phyloP scores from a whole-genome alignment of 148 eudicot species.

The Suaeda aralocaspica region DNA sequence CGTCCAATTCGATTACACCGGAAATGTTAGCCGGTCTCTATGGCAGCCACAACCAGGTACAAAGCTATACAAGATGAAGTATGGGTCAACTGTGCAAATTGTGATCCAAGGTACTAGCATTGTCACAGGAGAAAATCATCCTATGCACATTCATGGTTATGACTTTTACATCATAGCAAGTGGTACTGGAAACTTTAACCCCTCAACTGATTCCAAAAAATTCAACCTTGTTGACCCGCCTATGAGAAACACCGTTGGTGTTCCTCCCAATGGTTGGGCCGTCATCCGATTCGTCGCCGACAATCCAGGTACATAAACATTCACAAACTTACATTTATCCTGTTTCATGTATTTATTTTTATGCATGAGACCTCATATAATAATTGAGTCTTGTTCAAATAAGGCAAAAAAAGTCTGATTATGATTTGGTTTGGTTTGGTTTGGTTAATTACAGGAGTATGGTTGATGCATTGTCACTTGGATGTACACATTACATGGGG shows the following conservation, averaged over 20 bases:
- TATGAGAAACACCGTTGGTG: constrained; percentile 71
- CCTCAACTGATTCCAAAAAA: constrained; percentile 44
- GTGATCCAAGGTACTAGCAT: constrained; percentile 84
- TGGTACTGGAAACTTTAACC: constrained; percentile 81
- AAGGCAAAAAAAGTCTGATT: not conserved
- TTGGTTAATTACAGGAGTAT: constrained; percentile 44
- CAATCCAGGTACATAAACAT: constrained; percentile 99
- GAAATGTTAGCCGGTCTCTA: constrained; percentile 57
- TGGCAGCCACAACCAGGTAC: constrained; percentile 79
- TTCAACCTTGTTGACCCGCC: constrained; percentile 95
- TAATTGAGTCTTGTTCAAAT: not conserved
- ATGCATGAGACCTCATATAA: too few relatives aligned
- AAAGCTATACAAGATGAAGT: constrained; percentile 54
- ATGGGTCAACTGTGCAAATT: constrained; percentile 69
- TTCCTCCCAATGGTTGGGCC: constrained; percentile 85
- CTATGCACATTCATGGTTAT: constrained; percentile 92
- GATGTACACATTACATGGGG: constrained; percentile 84
- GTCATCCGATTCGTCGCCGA: constrained; percentile 89
- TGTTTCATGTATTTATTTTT: not conserved
- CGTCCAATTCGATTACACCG: constrained; percentile 72
- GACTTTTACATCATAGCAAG: constrained; percentile 77
- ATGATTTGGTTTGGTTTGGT: not conserved
- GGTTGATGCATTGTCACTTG: constrained; percentile 89
- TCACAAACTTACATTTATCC: too few relatives aligned
- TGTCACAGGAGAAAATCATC: constrained; percentile 79